Base-by-base conservation (phyloP, 768 basidiomycete species). In the Boletus bicolor region DNA sequence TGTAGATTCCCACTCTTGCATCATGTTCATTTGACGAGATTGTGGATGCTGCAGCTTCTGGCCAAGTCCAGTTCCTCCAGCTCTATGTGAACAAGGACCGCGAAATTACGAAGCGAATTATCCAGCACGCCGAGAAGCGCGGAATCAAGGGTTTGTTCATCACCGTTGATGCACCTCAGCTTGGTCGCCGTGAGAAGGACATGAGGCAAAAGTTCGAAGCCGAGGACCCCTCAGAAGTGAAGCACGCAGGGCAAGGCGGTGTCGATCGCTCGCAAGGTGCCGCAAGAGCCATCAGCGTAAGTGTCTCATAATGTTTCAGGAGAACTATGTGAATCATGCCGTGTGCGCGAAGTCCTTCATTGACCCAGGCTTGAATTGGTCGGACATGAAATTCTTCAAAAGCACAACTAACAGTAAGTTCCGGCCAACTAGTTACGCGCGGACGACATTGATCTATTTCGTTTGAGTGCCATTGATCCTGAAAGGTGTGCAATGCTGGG, bases 161-260 rank as follows among this genome's bases (percentile, higher is more conserved):
- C 69, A 98, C 96, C 0, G 96, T 98, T 28, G 96, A 98, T 73
- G 96, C 96, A 0, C 96, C 96, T 7, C 94, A 97, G 62, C 85
- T 98, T 10, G 96, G 96, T 43, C 83, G 94, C 12, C 82, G 95
- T 56, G 94, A 96, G 70, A 94, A 95, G 56, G 96, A 98, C 67
- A 98, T 98, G 94, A 80, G 96, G 26, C 89, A 89, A 85, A 96
- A 93, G 68, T 98, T 98, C 57, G 91, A 89, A 38, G 93, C 89
- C 3, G 88, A 86, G 38, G 71, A 73, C 34, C 71, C 72, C 7
- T 73, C 71, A n/a, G 70, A 73, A 42, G 70, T 71, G 21, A 68
- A 59, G n/a, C 82, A 81, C 67, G 75, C 74, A n/a, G 72, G 72
- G 12, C 70, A 76, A 15, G 76, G 77, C 30, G 75, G 73, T 30